A percentile compares a stretch with the other conserved stretches of the same genome.
These are phyloP conservation scores for Madurella fahalii DNA, from an alignment of 2,329 filamentous ascomycete genomes.

Conservation along the genomic window DNA sequence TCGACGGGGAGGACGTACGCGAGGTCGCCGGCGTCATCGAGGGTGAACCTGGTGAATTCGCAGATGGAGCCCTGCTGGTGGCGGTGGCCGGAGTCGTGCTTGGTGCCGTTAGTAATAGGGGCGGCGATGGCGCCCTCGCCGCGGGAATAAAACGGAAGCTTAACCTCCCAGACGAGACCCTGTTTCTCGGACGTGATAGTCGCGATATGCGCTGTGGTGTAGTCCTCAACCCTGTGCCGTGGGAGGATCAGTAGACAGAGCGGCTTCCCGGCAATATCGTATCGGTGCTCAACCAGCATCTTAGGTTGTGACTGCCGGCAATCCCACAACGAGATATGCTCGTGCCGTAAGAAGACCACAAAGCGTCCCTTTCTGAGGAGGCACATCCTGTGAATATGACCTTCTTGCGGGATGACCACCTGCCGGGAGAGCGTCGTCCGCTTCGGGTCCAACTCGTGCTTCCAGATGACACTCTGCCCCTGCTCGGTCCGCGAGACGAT, in stretches of 20 bases:
- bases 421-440: conserved; percentile 59
- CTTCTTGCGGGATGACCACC: conserved; percentile 62
- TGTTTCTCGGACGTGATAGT: conserved; percentile 74
- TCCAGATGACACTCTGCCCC: conserved; percentile 82
- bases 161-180: conserved; percentile 77
- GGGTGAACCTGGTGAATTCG: conserved; percentile 68
- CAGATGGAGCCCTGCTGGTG: conserved; percentile 42
- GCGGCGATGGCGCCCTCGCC: neutral
- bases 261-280: conserved; percentile 63
- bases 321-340: conserved; percentile 74
- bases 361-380: conserved; percentile 73
- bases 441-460: conserved; percentile 52
- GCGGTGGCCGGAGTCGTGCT: conserved; percentile 18
- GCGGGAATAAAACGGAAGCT: conserved; percentile 48
- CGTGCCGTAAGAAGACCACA: conserved; percentile 73
- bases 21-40: conserved; percentile 56
- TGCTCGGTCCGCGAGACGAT: conserved; percentile 75
- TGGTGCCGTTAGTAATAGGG: conserved; percentile 5
- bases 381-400: conserved; percentile 76
- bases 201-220: conserved; percentile 66
- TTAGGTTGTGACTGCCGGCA: conserved; percentile 57
- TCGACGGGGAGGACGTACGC: conserved; percentile 76
- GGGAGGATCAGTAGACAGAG: conserved; percentile 77
- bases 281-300: conserved; percentile 56
- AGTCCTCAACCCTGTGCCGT: conserved; percentile 51